phyloP scores from a whole-genome alignment of 129 eudicot genomes.

The Kitagawia praeruptora region DNA sequence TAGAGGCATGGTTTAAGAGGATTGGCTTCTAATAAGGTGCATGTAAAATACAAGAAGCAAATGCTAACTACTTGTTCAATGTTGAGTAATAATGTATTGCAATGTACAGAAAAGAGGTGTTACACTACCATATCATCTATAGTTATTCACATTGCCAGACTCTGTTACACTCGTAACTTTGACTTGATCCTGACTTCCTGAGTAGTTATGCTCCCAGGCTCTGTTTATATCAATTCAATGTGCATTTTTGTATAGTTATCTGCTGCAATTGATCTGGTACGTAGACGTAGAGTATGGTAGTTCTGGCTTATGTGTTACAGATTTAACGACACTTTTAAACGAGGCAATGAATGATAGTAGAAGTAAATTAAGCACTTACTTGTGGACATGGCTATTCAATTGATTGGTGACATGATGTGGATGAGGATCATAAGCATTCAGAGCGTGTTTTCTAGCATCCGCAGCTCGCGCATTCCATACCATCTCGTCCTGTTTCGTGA shows the following conservation, averaged over 20 bases:
- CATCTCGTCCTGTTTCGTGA: conserved; percentile 7
- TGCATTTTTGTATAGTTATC: too few relatives aligned
- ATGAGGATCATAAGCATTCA: conserved; percentile 27
- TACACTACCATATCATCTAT: neutral
- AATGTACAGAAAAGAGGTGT: neutral
- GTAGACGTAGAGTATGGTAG: too few relatives aligned
- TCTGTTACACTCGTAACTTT: too few relatives aligned
- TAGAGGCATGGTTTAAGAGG: neutral
- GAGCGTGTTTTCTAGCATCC: conserved; percentile 29
- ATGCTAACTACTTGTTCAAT: neutral
- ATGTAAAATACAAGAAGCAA: neutral
- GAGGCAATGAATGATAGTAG: neutral
- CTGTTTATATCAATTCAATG: too few relatives aligned
- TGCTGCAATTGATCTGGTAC: too few relatives aligned
- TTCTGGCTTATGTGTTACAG: too few relatives aligned
- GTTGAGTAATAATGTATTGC: neutral
- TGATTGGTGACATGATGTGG: conserved; percentile 26
- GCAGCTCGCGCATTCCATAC: conserved; percentile 33
- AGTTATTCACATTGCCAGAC: too few relatives aligned
- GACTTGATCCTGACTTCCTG: too few relatives aligned
- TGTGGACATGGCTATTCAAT: conserved; percentile 31
- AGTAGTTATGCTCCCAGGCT: too few relatives aligned
- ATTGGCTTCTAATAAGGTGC: neutral
- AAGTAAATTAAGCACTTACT: conserved; percentile 17
- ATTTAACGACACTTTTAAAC: neutral